phyloP scores from a whole-genome alignment of 371 early-diverging fungal genomes.

The Dichotomocladium elegans region DNA sequence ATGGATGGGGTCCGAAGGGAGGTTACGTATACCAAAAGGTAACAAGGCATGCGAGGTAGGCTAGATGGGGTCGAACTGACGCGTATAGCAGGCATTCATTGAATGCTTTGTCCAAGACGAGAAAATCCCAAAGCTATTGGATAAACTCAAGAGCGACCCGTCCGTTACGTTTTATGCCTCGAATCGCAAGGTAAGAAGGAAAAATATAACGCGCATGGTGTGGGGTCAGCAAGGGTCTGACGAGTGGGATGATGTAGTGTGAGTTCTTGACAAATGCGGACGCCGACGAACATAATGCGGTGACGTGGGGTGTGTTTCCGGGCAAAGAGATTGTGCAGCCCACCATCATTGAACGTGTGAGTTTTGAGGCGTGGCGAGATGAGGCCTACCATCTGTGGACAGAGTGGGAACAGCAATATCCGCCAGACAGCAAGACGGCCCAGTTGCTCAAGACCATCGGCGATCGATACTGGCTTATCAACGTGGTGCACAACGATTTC shows the following conservation, averaged over 20 bases:
- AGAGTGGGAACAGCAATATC: conserved; percentile 84
- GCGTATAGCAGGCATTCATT: conserved; percentile 57
- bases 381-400: conserved; percentile 91
- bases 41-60: not conserved
- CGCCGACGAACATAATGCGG: conserved; percentile 64
- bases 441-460: conserved; percentile 60
- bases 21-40: conserved; percentile 94
- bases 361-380: conserved; percentile 88
- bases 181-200: conserved; percentile 62
- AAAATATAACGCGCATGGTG: too few species aligned
- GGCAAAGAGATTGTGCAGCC: conserved; percentile 94
- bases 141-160: conserved; percentile 47
- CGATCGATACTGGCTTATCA: conserved; percentile 82
- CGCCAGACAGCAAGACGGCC: conserved; percentile 46
- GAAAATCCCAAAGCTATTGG: conserved; percentile 40
- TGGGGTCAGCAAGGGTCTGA: too few species aligned
- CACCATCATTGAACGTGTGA: conserved; percentile 84
- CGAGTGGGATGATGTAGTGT: conserved; percentile 39
- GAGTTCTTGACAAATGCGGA: conserved; percentile 70
- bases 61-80: not conserved
- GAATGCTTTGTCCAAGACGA: conserved; percentile 71
- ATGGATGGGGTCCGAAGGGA: conserved; percentile 95
- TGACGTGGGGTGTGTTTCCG: conserved; percentile 98
- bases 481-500: conserved; percentile 91
- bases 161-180: conserved; percentile 87